phyloP scores from a whole-genome alignment of 2,329 filamentous ascomycete genomes.

The Penicillium nordicum region DNA sequence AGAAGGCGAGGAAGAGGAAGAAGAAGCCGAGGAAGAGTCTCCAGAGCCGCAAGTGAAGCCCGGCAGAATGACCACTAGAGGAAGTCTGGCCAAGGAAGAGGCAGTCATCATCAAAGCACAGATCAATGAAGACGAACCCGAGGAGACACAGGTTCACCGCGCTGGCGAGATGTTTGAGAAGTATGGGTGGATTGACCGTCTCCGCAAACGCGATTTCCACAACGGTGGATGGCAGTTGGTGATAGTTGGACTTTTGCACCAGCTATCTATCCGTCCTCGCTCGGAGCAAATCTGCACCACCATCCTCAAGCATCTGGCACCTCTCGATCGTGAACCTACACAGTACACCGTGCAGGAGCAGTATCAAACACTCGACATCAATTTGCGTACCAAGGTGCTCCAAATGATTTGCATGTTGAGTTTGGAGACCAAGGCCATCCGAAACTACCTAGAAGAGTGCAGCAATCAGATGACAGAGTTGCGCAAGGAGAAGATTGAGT shows the following conservation, averaged over 20 bases:
- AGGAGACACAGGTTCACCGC: conserved; percentile 40
- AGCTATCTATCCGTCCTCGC: conserved; percentile 72
- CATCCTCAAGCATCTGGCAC: conserved; percentile 76
- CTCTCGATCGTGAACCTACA: conserved; percentile 70
- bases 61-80: conserved; percentile 72
- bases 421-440: conserved; percentile 78
- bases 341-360: conserved; percentile 68
- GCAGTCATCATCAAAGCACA: conserved; percentile 65
- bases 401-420: conserved; percentile 85
- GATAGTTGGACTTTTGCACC: conserved; percentile 79
- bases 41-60: conserved; percentile 65
- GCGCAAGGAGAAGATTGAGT: conserved; percentile 92
- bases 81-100: conserved; percentile 79
- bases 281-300: conserved; percentile 71
- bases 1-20: conserved; percentile 51
- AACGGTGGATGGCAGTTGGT: conserved; percentile 91
- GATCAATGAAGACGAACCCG: conserved; percentile 50
- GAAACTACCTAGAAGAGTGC: conserved; percentile 86
- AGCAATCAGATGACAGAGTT: conserved; percentile 91
- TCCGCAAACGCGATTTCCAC: conserved; percentile 78
- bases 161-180: conserved; percentile 71
- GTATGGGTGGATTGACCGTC: conserved; percentile 80
- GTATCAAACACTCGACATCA: conserved; percentile 76
- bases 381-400: conserved; percentile 73
- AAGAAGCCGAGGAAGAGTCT: conserved; percentile 41